Evolutionary conservation across 106 monocot species (phyloP).

Genomic region (Iris macrosiphon): DNA sequence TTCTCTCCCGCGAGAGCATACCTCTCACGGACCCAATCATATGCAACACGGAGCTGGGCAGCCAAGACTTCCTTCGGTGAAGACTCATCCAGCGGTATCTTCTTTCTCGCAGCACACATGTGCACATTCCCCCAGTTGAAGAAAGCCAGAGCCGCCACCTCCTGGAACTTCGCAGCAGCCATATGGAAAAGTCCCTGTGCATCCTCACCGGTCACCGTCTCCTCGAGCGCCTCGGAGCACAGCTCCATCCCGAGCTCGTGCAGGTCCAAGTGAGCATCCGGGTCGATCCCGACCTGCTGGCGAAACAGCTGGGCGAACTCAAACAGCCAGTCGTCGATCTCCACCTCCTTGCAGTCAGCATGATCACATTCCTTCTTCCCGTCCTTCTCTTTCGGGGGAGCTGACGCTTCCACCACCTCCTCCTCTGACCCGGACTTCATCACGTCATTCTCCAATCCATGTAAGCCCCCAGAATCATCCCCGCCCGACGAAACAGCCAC

Average conservation of each 20-base stretch:
- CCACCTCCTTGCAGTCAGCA: conserved; percentile 80
- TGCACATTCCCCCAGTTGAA: conserved; percentile 99
- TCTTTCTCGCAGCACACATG: conserved; percentile 95
- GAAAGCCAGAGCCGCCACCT: conserved; percentile 93
- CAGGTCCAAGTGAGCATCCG: conserved; percentile 91
- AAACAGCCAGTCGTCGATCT: conserved; percentile 94
- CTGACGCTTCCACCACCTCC: too few relatives aligned
- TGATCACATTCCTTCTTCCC: conserved; percentile 54
- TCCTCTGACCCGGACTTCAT: conserved; percentile 15
- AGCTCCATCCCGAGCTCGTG: conserved; percentile 98
- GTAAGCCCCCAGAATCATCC: conserved; percentile 7
- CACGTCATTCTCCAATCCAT: conserved; percentile 15
- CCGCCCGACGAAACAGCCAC: conserved; percentile 7
- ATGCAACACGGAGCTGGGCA: conserved; percentile 64
- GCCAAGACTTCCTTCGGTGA: conserved; percentile 53
- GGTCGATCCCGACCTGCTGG: conserved; percentile 87
- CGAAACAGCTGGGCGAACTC: conserved; percentile 95
- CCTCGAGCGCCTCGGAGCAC: conserved; percentile 92
- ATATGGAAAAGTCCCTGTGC: conserved; percentile 84
- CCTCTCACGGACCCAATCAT: conserved; percentile 83
- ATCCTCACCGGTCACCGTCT: conserved; percentile 77
- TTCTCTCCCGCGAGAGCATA: conserved; percentile 83
- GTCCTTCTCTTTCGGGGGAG: conserved; percentile 13
- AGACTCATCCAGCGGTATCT: conserved; percentile 74
- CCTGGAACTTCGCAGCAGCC: conserved; percentile 92